These are phyloP conservation scores for Phaeosphaeriaceae sp. DNA, from an alignment of 2,329 filamentous ascomycete genomes.

Conservation along the genomic window DNA sequence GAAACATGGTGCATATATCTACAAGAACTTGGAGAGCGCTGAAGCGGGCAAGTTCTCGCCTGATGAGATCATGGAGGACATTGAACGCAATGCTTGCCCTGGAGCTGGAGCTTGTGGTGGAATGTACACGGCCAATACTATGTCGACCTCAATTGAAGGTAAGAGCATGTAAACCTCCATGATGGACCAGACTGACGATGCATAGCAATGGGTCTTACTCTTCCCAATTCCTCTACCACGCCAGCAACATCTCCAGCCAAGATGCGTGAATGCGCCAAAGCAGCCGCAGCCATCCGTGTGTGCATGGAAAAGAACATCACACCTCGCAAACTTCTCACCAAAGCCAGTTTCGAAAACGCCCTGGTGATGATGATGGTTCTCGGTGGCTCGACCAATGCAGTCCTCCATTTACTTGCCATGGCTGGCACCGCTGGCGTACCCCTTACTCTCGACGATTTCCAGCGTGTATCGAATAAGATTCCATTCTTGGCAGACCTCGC, in stretches of 20 bases:
- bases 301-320: constrained; percentile 86
- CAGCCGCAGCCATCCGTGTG: constrained; percentile 75
- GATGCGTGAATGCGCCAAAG: constrained; percentile 84
- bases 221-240: constrained; percentile 84
- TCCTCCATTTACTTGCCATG: constrained; percentile 90
- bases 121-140: constrained; percentile 74
- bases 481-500: constrained; percentile 87
- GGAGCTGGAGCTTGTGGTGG: constrained; percentile 84
- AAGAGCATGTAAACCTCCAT: background rate
- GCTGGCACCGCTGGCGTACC: constrained; percentile 81
- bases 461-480: constrained; percentile 80
- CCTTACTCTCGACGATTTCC: constrained; percentile 81
- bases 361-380: constrained; percentile 89
- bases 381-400: constrained; percentile 88
- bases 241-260: constrained; percentile 84
- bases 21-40: constrained; percentile 75
- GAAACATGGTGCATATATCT: constrained; percentile 81
- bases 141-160: constrained; percentile 84
- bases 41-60: constrained; percentile 41
- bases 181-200: constrained; percentile 7
- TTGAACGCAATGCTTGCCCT: constrained; percentile 90
- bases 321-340: constrained; percentile 80
- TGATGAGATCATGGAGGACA: constrained; percentile 89
- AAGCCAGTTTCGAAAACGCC: constrained; percentile 84
- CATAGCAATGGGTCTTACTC: constrained; percentile 78